Evolutionary conservation across 23 red algal species (phyloP).

Genomic region (Cyanidioschyzon merolae): DNA sequence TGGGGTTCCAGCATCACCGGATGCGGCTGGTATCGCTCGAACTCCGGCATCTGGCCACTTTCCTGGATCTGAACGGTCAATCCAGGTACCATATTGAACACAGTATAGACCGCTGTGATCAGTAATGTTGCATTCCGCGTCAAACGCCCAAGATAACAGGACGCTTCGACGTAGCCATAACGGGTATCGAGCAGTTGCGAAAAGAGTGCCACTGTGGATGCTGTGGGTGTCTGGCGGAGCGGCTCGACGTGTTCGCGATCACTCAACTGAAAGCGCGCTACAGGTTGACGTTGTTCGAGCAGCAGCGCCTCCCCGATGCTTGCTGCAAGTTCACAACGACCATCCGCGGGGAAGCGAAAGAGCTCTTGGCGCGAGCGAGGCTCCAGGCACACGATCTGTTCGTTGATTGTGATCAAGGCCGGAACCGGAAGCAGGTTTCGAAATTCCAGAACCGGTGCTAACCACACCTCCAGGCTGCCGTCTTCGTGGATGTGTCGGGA

Average conservation of each 20-base stretch:
- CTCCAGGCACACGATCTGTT: not conserved
- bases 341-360: not conserved
- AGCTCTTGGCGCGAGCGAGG: not conserved
- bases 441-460: not conserved
- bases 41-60: not conserved
- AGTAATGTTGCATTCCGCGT: not conserved
- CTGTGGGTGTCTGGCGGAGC: not conserved
- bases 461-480: not conserved
- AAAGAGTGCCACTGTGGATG: not conserved
- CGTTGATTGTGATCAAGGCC: not conserved
- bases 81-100: not conserved
- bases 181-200: not conserved
- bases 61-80: not conserved
- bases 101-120: not conserved
- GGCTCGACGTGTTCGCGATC: not conserved
- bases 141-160: not conserved
- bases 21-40: not conserved
- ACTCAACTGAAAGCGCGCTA: not conserved
- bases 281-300: not conserved
- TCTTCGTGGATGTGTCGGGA: not conserved
- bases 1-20: not conserved
- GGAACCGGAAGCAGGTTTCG: constrained; percentile 5
- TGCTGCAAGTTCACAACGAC: not conserved
- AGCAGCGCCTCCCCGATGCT: not conserved
- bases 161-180: not conserved